A percentile compares a stretch with the other conserved stretches of the same genome.
Conservation (phyloP, 1,284 basidiomycete species). For the Ganoderma boninense region DNA sequence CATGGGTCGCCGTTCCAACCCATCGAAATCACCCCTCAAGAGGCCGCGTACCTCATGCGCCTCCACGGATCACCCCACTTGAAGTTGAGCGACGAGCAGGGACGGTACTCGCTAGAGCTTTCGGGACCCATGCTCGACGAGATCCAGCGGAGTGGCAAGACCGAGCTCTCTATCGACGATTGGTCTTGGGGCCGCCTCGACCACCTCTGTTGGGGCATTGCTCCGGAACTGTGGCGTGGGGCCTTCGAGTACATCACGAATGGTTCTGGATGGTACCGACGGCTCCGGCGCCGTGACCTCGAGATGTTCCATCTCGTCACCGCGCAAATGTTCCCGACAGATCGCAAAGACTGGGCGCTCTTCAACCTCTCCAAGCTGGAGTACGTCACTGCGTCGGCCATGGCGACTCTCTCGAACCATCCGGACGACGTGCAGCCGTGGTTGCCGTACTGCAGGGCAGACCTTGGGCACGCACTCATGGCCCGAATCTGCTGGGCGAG, state of each 20-base stretch:
- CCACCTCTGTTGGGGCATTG: background rate
- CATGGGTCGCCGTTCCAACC: background rate
- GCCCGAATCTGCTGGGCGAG: constrained; percentile 11
- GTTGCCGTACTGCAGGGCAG: constrained; percentile 4
- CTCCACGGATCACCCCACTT: background rate
- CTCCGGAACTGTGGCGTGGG: background rate
- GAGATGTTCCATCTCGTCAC: background rate
- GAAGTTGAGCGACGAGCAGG: background rate
- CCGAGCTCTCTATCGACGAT: background rate
- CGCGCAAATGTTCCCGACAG: background rate
- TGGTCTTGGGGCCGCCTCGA: constrained; percentile 4
- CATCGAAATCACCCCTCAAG: background rate
- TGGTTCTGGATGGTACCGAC: background rate
- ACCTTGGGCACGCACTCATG: constrained; percentile 17
- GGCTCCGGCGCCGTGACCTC: background rate
- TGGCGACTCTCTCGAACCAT: background rate
- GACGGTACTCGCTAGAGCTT: background rate
- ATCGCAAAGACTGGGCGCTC: constrained; percentile 7
- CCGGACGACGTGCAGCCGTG: constrained; percentile 23
- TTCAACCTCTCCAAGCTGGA: background rate
- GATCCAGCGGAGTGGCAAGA: background rate
- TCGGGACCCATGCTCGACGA: background rate
- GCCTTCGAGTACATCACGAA: background rate
- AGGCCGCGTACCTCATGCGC: background rate
- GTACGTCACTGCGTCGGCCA: background rate